These are phyloP conservation scores for Pecoramyces ruminantium DNA, from an alignment of 192 early-diverging fungal species.

Conservation along the genomic window DNA sequence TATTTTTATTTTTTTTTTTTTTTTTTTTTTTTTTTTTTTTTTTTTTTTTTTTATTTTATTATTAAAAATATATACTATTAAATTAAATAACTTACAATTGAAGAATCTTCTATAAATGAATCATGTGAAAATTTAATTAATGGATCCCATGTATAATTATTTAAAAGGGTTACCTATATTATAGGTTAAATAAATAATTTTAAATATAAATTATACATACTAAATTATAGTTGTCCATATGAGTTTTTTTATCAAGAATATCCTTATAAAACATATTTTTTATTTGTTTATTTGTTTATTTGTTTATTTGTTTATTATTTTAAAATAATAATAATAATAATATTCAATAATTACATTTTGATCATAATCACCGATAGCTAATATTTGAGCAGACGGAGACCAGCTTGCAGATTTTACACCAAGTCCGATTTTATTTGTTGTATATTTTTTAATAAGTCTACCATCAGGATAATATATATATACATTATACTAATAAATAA, in stretches of 20 bases:
- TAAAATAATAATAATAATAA: too few relatives aligned
- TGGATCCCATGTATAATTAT: conserved; percentile 52
- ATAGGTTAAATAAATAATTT: neutral
- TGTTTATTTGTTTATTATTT: too few relatives aligned
- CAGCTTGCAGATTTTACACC: conserved; percentile 61
- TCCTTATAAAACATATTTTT: too few relatives aligned
- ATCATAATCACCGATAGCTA: conserved; percentile 77
- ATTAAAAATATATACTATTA: too few relatives aligned
- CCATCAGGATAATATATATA: conserved; percentile 56
- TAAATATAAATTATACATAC: too few relatives aligned
- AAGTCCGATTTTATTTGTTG: conserved; percentile 37
- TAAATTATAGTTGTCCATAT: too few relatives aligned
- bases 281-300: too few relatives aligned
- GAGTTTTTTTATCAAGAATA: too few relatives aligned
- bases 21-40: too few relatives aligned
- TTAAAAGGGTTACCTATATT: conserved; percentile 42
- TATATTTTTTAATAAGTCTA: conserved; percentile 15
- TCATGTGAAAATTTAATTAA: conserved; percentile 42
- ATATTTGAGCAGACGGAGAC: conserved; percentile 55
- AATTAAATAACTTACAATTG: neutral
- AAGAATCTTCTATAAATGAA: neutral
- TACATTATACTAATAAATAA: conserved; percentile 58
- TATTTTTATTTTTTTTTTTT: too few relatives aligned
- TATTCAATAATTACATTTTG: conserved; percentile 61
- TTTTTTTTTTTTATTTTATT: too few relatives aligned